Percentiles rank a stretch among this genome's conserved stretches.
Evolutionary conservation across 768 basidiomycete genomes (phyloP).

Genomic region (Trametes meyenii): DNA sequence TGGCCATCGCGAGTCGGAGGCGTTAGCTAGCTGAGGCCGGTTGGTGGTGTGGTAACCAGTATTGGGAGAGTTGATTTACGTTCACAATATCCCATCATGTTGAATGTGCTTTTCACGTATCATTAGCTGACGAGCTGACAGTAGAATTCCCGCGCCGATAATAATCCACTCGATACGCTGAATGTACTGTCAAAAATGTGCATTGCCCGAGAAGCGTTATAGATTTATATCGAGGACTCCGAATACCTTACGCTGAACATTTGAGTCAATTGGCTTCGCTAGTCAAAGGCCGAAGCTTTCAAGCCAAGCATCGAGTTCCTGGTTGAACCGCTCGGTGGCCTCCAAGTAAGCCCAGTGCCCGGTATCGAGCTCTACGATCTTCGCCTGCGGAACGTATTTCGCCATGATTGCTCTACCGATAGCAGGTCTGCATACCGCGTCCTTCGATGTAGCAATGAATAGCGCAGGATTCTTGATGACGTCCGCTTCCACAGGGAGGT

Average conservation of each 20-base stretch:
- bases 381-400: conserved; percentile 31
- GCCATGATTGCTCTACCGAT: conserved; percentile 29
- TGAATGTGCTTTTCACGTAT: too few relatives aligned
- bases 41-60: too few relatives aligned
- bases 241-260: background rate
- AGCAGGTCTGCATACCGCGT: conserved; percentile 35
- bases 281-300: background rate
- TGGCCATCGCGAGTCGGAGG: too few relatives aligned
- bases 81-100: too few relatives aligned
- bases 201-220: background rate
- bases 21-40: too few relatives aligned
- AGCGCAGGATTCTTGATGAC: conserved; percentile 40
- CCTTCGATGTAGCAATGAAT: conserved; percentile 37
- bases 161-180: too few relatives aligned
- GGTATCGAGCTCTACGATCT: conserved; percentile 37
- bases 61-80: too few relatives aligned
- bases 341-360: conserved; percentile 44
- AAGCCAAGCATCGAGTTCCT: conserved; percentile 38
- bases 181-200: too few relatives aligned
- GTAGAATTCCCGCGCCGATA: too few relatives aligned
- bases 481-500: conserved; percentile 26
- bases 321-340: conserved; percentile 38
- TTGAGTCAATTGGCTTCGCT: too few relatives aligned
- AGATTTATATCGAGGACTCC: background rate
- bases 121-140: too few relatives aligned